A percentile compares a stretch with the other conserved stretches of the same genome.
Evolutionary conservation across 805 yeast species (phyloP).

Genomic region (Osmozyma mogii): DNA sequence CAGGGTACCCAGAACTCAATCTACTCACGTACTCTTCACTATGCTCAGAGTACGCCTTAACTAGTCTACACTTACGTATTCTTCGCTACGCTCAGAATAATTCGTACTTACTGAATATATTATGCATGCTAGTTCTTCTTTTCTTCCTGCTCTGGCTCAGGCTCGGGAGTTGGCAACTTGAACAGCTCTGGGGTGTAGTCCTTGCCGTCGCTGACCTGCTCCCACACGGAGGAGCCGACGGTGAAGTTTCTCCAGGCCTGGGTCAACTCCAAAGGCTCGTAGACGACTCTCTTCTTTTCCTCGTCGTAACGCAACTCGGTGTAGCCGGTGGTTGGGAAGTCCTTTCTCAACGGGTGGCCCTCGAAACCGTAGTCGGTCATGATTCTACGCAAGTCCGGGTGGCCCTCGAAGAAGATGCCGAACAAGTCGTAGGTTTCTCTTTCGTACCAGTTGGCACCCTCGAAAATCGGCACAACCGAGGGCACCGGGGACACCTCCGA

Average conservation of each 20-base stretch:
- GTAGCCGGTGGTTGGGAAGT: slow-evolving; percentile 89
- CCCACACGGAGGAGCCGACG: slow-evolving; percentile 87
- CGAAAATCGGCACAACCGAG: slow-evolving; percentile 58
- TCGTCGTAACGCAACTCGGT: slow-evolving; percentile 87
- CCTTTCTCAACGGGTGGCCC: slow-evolving; percentile 87
- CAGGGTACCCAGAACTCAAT: too few species aligned
- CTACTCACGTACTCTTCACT: too few species aligned
- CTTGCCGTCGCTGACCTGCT: slow-evolving; percentile 81
- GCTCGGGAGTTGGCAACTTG: slow-evolving; percentile 76
- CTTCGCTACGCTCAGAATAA: too few species aligned
- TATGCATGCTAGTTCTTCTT: slow-evolving; percentile 21
- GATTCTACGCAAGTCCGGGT: slow-evolving; percentile 83
- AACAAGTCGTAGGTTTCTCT: slow-evolving; percentile 84
- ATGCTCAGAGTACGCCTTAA: too few species aligned
- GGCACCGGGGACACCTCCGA: slow-evolving; percentile 79
- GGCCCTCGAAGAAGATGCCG: slow-evolving; percentile 82
- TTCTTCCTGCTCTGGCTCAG: slow-evolving; percentile 46
- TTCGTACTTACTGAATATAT: too few species aligned
- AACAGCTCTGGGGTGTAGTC: slow-evolving; percentile 76
- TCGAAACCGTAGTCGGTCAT: slow-evolving; percentile 90
- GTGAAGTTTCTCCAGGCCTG: slow-evolving; percentile 90
- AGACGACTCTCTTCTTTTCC: slow-evolving; percentile 82
- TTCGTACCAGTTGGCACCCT: slow-evolving; percentile 88
- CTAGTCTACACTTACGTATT: too few species aligned
- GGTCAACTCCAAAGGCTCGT: slow-evolving; percentile 84